Conservation (phyloP, 2,329 filamentous ascomycete genomes). For the Trichoderma breve region DNA sequence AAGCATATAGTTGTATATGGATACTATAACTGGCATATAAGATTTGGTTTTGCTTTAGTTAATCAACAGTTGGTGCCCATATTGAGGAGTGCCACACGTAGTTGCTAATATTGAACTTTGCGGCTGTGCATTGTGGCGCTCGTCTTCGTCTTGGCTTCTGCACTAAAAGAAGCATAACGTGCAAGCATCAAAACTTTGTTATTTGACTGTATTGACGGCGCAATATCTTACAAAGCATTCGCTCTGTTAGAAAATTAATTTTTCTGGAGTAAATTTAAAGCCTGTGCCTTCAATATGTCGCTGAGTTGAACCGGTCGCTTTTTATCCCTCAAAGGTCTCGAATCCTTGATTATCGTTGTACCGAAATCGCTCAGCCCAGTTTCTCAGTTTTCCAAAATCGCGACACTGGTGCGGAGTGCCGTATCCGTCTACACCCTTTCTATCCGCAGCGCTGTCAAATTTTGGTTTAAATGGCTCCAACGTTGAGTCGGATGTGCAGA, state of each 20-base stretch:
- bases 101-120: not conserved
- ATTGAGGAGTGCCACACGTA: not conserved
- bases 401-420: slow-evolving; percentile 8
- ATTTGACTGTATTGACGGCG: not conserved
- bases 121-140: not conserved
- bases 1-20: not conserved
- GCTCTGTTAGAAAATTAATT: not conserved
- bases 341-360: slow-evolving; percentile 14
- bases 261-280: not conserved
- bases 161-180: not conserved
- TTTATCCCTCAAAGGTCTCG: not conserved
- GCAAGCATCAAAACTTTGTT: not conserved
- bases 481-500: not conserved
- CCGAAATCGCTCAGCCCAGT: slow-evolving; percentile 11
- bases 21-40: not conserved
- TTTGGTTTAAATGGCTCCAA: slow-evolving; percentile 8
- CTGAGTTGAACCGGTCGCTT: not conserved
- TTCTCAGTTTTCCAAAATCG: not conserved
- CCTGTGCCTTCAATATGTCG: fast-evolving
- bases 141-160: not conserved
- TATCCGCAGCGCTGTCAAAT: not conserved
- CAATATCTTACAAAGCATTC: not conserved
- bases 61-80: not conserved
- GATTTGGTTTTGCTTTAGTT: not conserved
- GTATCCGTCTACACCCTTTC: slow-evolving; percentile 12